Evolutionary conservation across 2,329 filamentous ascomycete genomes (phyloP), one percentile per base, ranked within the genome.

Genomic region (Epichloe bromicola): DNA sequence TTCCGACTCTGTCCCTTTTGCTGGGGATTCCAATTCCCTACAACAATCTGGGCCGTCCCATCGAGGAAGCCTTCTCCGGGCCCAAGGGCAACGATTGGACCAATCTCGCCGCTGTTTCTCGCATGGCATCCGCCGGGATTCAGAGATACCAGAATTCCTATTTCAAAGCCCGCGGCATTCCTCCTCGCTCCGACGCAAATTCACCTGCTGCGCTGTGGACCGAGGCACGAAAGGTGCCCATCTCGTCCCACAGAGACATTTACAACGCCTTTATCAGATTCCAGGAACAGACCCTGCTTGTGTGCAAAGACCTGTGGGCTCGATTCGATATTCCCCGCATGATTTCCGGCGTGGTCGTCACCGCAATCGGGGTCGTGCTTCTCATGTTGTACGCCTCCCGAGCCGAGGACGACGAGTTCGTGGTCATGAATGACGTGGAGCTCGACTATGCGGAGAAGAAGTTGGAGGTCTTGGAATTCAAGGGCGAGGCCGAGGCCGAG

Each of bases 1-100:
- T 98, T 2, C 91, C 93, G 4, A 98, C 93, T 0, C 69, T 98
- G 33, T 83, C 91, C 0, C 74, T 98, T 37, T 76, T 98, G 1
- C 74, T 98, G 1, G 93, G 93, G 8, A 78, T 96, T 54, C 91
- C 93, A 0, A 90, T 98, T 54, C 93, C 93, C 0, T 98, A 88
- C 72, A 98, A 97, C 66, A 98, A 93, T 63, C 78, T 98, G 6
- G 93, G 93, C 48, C 82, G 79, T 6, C 93, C 93, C 0, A 96
- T 98, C 55, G 87, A 95, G 57, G 93, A 98, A 67, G 90, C 89
- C 3, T 98, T 98, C 67, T 76, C 84, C 17, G 86, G 87, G 1
- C 67, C 71, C 2, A 74, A 77, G 20, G 85, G 85, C 33, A 76
- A 79, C 36, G 78, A 88, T 54, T 93, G 84, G 79, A 73, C 80